Base-by-base conservation (phyloP, 345 rosid species). In the Brassica incana region DNA sequence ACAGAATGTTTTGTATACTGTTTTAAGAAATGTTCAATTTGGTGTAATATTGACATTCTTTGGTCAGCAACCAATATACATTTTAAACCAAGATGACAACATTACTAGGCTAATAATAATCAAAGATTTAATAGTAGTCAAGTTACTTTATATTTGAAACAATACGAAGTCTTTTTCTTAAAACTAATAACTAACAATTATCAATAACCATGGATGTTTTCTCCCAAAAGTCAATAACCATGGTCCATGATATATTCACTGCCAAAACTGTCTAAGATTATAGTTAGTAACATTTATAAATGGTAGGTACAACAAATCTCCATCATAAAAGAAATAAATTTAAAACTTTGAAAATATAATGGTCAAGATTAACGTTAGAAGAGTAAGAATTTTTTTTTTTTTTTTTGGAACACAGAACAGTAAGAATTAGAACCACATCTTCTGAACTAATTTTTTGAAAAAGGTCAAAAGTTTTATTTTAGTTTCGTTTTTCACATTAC, bases 1-100 rank as follows among this genome's bases (percentile, higher is more conserved):
- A 27, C 9, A 40, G 29, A 69, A 43, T 0, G 6, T 45, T 77
- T 9, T 50, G 54, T 43, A 68, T 68, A 15, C 7, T 15, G 56
- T 45, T 30, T 38, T 27, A 25, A 27, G 59, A 18, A 14, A 18
- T 32, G 7, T n/a, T 66, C 54, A 5, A 23, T 54, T 54, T 20
- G 35, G 10, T 36, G 45, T 67, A 40, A 62, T 64, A 45, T 69
- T 77, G 75, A 77, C 75, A 27, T 48, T 77, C 2, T 48, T 48
- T 14, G 80, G 80, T 61, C 74, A 69, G 69, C 80, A 69, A 50
- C 36, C 20, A 10, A 10, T 20, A 30, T 6, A 77, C 35, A 16
- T 68, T 68, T 8, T 5, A 16, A 50, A 50, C 58, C 58, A 50
- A 50, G 58, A 48, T 50, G 74, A 68, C 67, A 76, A 67, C 61